Evolutionary conservation across 345 rosid species (phyloP), one percentile per base, ranked within the genome.

Genomic region (Dipteronia dyeriana): DNA sequence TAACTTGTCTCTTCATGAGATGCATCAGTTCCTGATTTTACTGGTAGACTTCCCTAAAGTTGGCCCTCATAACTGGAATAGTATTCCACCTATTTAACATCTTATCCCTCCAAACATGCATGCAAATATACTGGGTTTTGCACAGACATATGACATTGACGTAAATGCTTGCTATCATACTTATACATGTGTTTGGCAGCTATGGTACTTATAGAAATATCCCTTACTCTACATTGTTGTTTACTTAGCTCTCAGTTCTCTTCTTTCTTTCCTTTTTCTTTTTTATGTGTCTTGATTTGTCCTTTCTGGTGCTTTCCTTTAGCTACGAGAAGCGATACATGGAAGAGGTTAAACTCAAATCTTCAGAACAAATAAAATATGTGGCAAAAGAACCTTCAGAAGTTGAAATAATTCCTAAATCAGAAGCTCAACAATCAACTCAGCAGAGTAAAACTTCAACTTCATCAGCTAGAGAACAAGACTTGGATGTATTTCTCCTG

Each of bases 401-500:
- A 4, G 73, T 78, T 26, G 75, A 19, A 72, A 65, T 51, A 41
- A 85, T 66, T 57, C 79, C 86, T 56, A 77, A 82, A 61, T 39
- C 73, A 5, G 85, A 74, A 66, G 72, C 51, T 9, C 79, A 75
- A 70, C 80, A 82, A 74, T 70, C 81, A 13, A 80, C 76, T 49
- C 54, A 66, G 79, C 75, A 70, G 49, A 78, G 57, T 76, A 90
- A 84, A 82, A 66, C 81, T 45, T 80, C 88, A 56, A 65, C 81
- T 38, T 64, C 75, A 11, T 71, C 82, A 13, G 71, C 86, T 41
- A 26, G 76, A 17, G 92, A 90, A 73, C 84, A 87, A 74, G 94
- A 88, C 73, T 85, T 88, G 81, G 94, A 88, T 74, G 77, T 71
- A 66, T 90, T 90, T 82, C 94, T 90, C 66, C 70, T 88, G 73